Percentiles rank a stretch among this genome's conserved stretches.
Evolutionary conservation across 1,139 yeast species (phyloP).

Genomic region (Lizanozyma gosingica): DNA sequence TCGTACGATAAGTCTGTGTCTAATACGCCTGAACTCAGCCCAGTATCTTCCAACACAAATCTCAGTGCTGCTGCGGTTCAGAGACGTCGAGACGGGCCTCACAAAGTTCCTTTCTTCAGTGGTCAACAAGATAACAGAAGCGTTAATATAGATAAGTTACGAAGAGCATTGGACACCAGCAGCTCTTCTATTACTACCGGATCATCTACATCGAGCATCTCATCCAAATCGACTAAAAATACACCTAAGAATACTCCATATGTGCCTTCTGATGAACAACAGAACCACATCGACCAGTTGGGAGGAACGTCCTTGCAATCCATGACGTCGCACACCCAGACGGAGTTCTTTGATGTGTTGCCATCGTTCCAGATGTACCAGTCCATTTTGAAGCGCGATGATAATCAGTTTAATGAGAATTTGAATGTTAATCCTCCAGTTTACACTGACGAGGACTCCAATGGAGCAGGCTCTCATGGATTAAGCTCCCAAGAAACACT

Average conservation of each 20-base stretch:
- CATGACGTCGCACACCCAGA: slow-evolving; percentile 23
- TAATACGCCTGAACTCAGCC: not conserved
- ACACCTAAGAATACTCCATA: slow-evolving; percentile 18
- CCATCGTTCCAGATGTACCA: slow-evolving; percentile 62
- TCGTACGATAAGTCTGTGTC: slow-evolving; percentile 7
- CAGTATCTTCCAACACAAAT: not conserved
- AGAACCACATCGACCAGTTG: slow-evolving; percentile 21
- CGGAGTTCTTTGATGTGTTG: slow-evolving; percentile 44
- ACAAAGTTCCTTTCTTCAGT: not conserved
- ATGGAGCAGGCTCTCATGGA: slow-evolving; percentile 7
- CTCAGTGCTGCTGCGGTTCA: slow-evolving; percentile 1
- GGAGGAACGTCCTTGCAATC: slow-evolving; percentile 5
- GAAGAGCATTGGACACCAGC: slow-evolving; percentile 2
- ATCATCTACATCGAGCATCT: not conserved
- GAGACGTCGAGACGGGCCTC: slow-evolving; percentile 1
- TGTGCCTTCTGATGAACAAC: slow-evolving; percentile 27
- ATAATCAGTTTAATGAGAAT: slow-evolving; percentile 33
- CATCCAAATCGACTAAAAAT: slow-evolving; percentile 4
- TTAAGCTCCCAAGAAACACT: not conserved
- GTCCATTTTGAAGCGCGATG: slow-evolving; percentile 42
- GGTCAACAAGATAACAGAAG: not conserved
- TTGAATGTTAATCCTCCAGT: slow-evolving; percentile 28
- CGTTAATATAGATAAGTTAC: not conserved
- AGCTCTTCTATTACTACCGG: not conserved
- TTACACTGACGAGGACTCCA: slow-evolving; percentile 7